Base-by-base conservation (phyloP, 2,329 filamentous ascomycete genomes). In the Cladophialophora exuberans region DNA sequence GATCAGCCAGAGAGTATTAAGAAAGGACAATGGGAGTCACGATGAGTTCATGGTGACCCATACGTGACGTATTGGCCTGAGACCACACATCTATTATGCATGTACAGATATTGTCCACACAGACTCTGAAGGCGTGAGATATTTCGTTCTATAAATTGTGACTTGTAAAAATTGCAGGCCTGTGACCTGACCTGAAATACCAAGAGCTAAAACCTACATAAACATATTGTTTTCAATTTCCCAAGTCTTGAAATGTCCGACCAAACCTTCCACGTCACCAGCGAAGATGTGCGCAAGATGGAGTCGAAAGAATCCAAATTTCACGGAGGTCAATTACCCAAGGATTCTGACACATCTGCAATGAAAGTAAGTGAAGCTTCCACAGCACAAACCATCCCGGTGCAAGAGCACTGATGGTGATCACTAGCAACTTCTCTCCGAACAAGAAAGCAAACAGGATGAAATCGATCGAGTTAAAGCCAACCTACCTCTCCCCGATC, bases 401-500 rank as follows among this genome's bases (percentile, higher is more conserved):
- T 15, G 18, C 22, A 5, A 2, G 1, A 9, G 9, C 22, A 17
- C 1, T 3, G 11, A 55, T 26, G 59, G 18, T 50, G 52, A 47
- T 15, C 3, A 22, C 18, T 5, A 62, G 54, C 52, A 60, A 56
- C 60, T 73, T 25, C 61, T 73, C 65, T 71, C 72, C 54, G 70
- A 72, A 26, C 71, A 72, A 63, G 70, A 75, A 57, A 52, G 55
- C 73, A 89, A 89, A 72, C 69, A 76, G 61, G 76, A 86, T 52
- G 76, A 87, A 71, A 87, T 92, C 68, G 82, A 85, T 48, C 74
- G 88, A 71, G 79, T 79, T 66, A 80, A 86, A 74, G 74, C 84
- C 70, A 90, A 90, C 73, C 84, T 95, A 26, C 88, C 88, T 47
- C 83, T 92, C 46, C 90, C 89, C 15, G 88, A 93, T 2, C 79